phyloP scores from a whole-genome alignment of 2,329 filamentous ascomycete species.

The Aspergillus aculeatus region DNA sequence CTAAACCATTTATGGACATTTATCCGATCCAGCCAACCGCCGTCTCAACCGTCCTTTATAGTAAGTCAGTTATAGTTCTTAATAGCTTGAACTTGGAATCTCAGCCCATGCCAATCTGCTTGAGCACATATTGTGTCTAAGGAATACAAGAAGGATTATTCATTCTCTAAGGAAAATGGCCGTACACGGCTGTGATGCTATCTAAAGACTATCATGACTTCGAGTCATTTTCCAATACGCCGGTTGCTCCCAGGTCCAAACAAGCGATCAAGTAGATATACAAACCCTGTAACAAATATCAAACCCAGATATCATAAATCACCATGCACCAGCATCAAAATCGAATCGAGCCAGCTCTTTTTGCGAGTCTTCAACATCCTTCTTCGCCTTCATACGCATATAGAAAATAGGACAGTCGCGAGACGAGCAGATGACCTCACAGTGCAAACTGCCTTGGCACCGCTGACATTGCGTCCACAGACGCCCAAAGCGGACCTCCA shows the following conservation, averaged over 20 bases:
- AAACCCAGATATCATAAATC: slow-evolving; percentile 12
- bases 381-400: slow-evolving; percentile 99
- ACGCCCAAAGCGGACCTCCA: slow-evolving; percentile 87
- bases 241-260: slow-evolving; percentile 1
- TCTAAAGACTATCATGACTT: slow-evolving; percentile 6
- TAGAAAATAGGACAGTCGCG: slow-evolving; percentile 99
- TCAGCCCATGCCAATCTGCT: no score
- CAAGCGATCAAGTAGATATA: slow-evolving; percentile 16
- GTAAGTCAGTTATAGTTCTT: no score
- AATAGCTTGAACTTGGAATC: no score
- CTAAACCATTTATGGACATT: not conserved
- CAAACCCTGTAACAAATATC: slow-evolving; percentile 11
- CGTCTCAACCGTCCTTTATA: no score
- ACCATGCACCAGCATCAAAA: slow-evolving; percentile 73
- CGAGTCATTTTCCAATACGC: slow-evolving; percentile 10
- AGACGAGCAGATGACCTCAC: slow-evolving; percentile 94
- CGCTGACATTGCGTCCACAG: slow-evolving; percentile 98
- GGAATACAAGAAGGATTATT: no score
- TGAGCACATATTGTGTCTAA: no score
- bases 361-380: slow-evolving; percentile 92
- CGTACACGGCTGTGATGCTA: not conserved
- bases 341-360: slow-evolving; percentile 91
- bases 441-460: slow-evolving; percentile 96
- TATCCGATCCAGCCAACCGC: slow-evolving; percentile 4
- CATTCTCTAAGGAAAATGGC: not conserved